Conservation (phyloP, 345 rosid species). For the Gynandropsis gynandra region DNA sequence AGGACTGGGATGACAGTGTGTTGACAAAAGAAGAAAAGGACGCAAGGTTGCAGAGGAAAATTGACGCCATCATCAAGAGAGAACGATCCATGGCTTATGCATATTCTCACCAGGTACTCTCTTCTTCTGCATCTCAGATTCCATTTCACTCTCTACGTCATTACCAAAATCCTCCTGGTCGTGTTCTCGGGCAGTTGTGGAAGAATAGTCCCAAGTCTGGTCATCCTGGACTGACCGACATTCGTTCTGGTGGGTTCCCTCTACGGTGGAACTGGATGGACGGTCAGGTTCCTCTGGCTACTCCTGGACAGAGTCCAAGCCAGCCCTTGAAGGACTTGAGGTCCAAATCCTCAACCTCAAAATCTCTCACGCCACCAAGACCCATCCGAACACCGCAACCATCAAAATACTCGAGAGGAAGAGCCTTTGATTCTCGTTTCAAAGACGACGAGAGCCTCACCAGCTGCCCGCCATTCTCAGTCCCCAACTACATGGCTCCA, state of each 20-base stretch:
- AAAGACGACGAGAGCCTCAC: conserved; percentile 88
- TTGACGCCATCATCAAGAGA: conserved; percentile 68
- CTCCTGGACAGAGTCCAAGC: conserved; percentile 38
- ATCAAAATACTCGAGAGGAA: conserved; percentile 66
- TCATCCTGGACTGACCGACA: conserved; percentile 38
- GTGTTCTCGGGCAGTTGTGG: conserved; percentile 41
- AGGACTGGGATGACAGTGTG: conserved; percentile 84
- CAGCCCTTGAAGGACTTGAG: conserved; percentile 23
- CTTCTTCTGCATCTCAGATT: conserved; percentile 10
- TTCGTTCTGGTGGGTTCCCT: conserved; percentile 51
- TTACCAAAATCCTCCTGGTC: conserved; percentile 5
- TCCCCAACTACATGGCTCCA: conserved; percentile 85
- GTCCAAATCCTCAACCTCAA: conserved; percentile 49
- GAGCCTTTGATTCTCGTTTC: conserved; percentile 49
- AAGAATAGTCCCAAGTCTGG: conserved; percentile 34
- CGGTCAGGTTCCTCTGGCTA: conserved; percentile 49
- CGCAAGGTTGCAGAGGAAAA: conserved; percentile 62
- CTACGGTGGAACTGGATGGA: conserved; percentile 99
- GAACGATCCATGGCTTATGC: conserved; percentile 93
- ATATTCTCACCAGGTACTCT: conserved; percentile 72
- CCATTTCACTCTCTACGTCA: conserved; percentile 5
- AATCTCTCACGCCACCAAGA: conserved; percentile 38
- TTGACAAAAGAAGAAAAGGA: conserved; percentile 78
- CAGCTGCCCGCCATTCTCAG: conserved; percentile 87
- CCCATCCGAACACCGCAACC: conserved; percentile 43